A percentile compares a stretch with the other conserved stretches of the same genome.
Conservation (phyloP, 768 basidiomycete genomes). For the Dendrothele bispora region DNA sequence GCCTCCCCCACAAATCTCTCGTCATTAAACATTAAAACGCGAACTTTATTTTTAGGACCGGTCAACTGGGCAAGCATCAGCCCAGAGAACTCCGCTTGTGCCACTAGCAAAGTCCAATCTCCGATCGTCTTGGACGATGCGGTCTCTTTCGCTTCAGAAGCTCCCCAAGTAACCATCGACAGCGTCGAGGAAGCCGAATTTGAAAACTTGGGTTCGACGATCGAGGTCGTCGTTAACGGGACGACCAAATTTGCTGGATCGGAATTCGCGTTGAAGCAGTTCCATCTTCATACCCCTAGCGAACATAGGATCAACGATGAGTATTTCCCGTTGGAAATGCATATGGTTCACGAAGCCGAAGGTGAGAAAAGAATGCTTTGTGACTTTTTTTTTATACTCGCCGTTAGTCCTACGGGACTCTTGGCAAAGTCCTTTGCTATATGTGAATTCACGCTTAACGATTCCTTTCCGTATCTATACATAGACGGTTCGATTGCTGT, state of each 20-base stretch:
- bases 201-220: conserved; percentile 15
- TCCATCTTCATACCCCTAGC: conserved; percentile 16
- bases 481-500: conserved; percentile 16
- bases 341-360: conserved; percentile 15
- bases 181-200: conserved; percentile 15
- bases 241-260: conserved; percentile 12
- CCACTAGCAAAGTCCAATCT: conserved; percentile 11
- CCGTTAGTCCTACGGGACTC: too few relatives aligned
- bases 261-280: conserved; percentile 16
- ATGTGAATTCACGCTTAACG: too few relatives aligned
- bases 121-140: conserved; percentile 13
- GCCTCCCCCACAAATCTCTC: too few relatives aligned
- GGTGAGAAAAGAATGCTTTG: neutral
- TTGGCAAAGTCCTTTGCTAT: too few relatives aligned
- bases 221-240: conserved; percentile 13
- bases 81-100: conserved; percentile 13
- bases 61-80: conserved; percentile 15
- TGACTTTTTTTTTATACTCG: neutral
- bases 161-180: conserved; percentile 9
- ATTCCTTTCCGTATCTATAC: too few relatives aligned
- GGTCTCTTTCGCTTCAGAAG: conserved; percentile 6
- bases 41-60: too few relatives aligned
- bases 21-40: too few relatives aligned
- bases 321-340: conserved; percentile 18
- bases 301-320: conserved; percentile 17